phyloP scores from a whole-genome alignment of 2,329 filamentous ascomycete species.

The Sclerotiophoma versabilis region DNA sequence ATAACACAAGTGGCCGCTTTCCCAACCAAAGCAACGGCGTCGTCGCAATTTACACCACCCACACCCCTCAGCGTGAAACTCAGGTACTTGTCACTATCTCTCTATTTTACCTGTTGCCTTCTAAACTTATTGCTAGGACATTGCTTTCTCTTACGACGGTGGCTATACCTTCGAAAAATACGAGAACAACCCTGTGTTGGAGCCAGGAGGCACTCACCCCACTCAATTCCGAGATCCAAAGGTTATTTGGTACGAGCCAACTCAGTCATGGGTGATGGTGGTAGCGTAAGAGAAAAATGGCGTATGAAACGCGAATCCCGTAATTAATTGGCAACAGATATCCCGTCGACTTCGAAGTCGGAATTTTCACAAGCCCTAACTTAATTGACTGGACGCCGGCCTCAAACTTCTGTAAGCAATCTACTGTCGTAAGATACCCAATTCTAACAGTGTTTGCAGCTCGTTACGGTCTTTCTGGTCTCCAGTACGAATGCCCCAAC shows the following conservation, averaged over 20 bases:
- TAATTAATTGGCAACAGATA: too few species aligned
- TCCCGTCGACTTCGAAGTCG: constrained; percentile 62
- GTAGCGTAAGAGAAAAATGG: too few species aligned
- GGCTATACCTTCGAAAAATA: constrained; percentile 70
- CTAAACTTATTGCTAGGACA: too few species aligned
- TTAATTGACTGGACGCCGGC: constrained; percentile 65
- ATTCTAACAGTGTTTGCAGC: not conserved
- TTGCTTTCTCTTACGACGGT: constrained; percentile 68
- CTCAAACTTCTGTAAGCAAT: constrained; percentile 63
- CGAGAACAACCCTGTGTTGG: constrained; percentile 66
- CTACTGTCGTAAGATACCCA: too few species aligned
- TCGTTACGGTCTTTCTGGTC: constrained; percentile 57
- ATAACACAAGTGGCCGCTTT: constrained; percentile 73
- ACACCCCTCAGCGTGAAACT: constrained; percentile 55
- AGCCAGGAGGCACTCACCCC: constrained; percentile 52
- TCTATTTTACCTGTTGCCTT: too few species aligned
- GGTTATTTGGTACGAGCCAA: constrained; percentile 53
- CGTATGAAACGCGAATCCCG: too few species aligned
- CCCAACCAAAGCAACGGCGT: constrained; percentile 66
- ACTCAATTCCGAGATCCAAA: constrained; percentile 71
- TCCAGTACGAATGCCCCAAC: constrained; percentile 71
- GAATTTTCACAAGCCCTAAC: constrained; percentile 67
- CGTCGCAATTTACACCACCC: constrained; percentile 66
- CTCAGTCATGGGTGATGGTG: constrained; percentile 52
- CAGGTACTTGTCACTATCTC: too few species aligned